Conservation (phyloP, 495 filamentous ascomycete species). For the Massariosphaeria phaeospora region DNA sequence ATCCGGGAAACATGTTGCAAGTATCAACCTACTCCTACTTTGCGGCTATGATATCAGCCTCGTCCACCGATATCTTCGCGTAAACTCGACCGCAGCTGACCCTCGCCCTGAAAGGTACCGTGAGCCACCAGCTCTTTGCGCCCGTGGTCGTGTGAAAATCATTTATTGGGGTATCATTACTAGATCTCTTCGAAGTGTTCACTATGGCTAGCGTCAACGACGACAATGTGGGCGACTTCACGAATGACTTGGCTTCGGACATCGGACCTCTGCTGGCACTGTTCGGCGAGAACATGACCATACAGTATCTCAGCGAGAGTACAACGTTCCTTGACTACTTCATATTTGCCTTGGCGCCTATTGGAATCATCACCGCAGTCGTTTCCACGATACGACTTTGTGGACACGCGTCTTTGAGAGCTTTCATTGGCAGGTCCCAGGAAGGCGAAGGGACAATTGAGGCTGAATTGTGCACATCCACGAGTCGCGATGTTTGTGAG, state of each 20-base stretch:
- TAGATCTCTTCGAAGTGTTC: too few species aligned
- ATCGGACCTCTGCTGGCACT: conserved; percentile 30
- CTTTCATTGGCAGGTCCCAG: conserved; percentile 14
- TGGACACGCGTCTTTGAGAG: conserved; percentile 23
- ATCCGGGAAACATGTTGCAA: too few species aligned
- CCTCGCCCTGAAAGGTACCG: too few species aligned
- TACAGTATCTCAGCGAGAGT: conserved; percentile 55
- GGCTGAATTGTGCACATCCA: conserved; percentile 2
- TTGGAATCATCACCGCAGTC: conserved; percentile 6
- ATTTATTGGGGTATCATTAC: too few species aligned
- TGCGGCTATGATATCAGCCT: too few species aligned
- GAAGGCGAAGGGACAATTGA: background rate
- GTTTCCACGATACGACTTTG: conserved; percentile 5
- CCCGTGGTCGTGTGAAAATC: too few species aligned
- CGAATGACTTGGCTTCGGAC: conserved; percentile 25
- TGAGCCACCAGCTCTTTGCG: too few species aligned
- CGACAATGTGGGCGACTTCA: too few species aligned
- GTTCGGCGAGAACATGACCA: conserved; percentile 40
- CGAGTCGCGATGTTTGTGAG: conserved; percentile 5
- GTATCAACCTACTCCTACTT: too few species aligned
- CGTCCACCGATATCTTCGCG: too few species aligned
- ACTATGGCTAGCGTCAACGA: too few species aligned
- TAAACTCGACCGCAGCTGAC: too few species aligned
- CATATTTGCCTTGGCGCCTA: conserved; percentile 27
- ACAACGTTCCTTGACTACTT: conserved; percentile 39